Evolutionary conservation across 129 eudicot species (phyloP), one percentile per base, ranked within the genome.

Genomic region (Kitagawia praeruptora): DNA sequence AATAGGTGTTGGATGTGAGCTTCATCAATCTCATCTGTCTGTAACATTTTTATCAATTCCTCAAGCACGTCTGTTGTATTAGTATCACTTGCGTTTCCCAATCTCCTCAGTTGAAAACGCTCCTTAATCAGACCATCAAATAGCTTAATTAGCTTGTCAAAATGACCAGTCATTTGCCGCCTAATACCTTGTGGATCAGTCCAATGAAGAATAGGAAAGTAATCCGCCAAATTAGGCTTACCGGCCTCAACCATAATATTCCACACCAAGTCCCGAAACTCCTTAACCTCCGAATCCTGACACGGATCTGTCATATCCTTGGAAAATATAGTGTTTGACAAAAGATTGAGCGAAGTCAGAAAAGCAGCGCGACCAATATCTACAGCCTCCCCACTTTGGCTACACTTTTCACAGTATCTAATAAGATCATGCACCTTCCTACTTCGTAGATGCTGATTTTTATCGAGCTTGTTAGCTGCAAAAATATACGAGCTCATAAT

Each of bases 381-480:
- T 23, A 56, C 66, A 56, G 66, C 66, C 66, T 56, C 66, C 31
- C 66, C 66, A 56, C 13, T 7, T 2, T 56, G 66, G 66, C 66
- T 21, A 23, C 66, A 56, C 31, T 56, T 56, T 8, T 23, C 28
- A 56, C 66, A 56, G 66, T 23, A 56, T 23, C 11, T 7, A 56
- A 56, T 70, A 34, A 70, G 42, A 13, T 70, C 75, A 14, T 14
- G 45, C 40, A 39, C 75, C 25, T 70, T 70, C 4, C 42, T 8
- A 14, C 45, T 70, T 0, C 75, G 44, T 70, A 70, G 45, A 70
- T 70, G 75, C 44, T 70, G 28, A 41, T 63, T 78, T 0, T 13
- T 25, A 25, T 79, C 82, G 1, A 69, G 64, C 38, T 38, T 46
- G 27, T 49, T 79, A 39, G 66, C 67, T 7, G 82, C 28, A 23